Conservation (phyloP, 805 yeast genomes). For the Saccharomycopsis oosterbeekiorum region DNA sequence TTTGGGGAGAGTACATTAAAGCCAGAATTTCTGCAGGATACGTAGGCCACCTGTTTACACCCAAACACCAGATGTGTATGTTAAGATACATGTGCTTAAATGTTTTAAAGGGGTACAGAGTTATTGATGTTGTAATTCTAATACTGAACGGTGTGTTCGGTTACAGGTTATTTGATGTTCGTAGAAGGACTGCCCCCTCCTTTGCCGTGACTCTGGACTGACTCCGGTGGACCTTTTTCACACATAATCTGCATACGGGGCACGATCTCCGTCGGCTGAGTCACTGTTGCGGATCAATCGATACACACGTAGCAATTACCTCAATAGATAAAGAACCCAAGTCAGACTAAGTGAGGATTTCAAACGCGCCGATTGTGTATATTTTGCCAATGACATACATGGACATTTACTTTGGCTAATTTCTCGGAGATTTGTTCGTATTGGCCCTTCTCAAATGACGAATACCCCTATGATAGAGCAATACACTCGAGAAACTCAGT, state of each 20-base stretch:
- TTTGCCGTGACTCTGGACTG: background rate
- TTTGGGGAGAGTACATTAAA: background rate
- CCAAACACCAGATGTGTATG: background rate
- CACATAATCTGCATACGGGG: background rate
- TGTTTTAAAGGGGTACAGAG: background rate
- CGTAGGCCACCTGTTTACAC: constrained; percentile 1
- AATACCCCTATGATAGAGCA: too few species aligned
- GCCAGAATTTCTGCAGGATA: background rate
- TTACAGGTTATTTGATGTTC: too few species aligned
- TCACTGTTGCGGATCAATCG: too few species aligned
- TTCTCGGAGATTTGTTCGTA: too few species aligned
- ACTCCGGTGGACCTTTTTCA: background rate
- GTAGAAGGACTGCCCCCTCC: too few species aligned
- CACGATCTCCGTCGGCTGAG: background rate
- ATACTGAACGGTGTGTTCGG: too few species aligned
- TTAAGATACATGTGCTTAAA: background rate
- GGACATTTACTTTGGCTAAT: too few species aligned
- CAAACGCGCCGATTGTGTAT: too few species aligned
- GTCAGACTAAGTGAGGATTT: background rate
- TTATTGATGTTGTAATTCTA: too few species aligned
- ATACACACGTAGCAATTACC: background rate
- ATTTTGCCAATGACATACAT: too few species aligned
- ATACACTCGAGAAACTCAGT: too few species aligned
- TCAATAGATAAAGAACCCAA: background rate
- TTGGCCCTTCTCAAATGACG: too few species aligned